These are phyloP conservation scores for Gastrodia elata DNA, from an alignment of 106 monocot genomes.

Conservation along the genomic window DNA sequence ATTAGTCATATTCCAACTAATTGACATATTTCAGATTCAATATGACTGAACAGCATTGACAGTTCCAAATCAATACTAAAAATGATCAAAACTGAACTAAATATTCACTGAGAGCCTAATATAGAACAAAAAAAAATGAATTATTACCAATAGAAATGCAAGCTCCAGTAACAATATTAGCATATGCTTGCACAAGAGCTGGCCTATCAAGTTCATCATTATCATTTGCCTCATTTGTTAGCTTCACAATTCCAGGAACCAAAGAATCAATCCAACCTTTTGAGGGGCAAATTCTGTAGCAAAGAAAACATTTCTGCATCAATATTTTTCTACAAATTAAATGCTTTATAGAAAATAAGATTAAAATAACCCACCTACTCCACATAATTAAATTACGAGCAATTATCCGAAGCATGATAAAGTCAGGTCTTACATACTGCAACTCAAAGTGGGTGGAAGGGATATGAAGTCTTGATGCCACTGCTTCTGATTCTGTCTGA, in stretches of 20 bases:
- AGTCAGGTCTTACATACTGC: conserved; percentile 95
- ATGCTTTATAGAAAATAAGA: not conserved
- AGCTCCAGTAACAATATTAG: conserved; percentile 77
- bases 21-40: not conserved
- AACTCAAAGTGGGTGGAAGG: conserved; percentile 79
- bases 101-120: not conserved
- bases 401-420: conserved; percentile 91
- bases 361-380: conserved; percentile 51
- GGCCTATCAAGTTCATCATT: conserved; percentile 61
- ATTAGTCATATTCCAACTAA: not conserved
- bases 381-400: conserved; percentile 88
- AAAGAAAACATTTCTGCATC: not conserved
- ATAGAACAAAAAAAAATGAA: conserved; percentile 2
- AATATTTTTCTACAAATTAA: not conserved
- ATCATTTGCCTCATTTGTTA: conserved; percentile 36
- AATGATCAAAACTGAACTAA: not conserved
- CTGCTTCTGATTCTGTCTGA: conserved; percentile 78
- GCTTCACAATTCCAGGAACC: conserved; percentile 45
- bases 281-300: conserved; percentile 57
- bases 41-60: not conserved
- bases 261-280: conserved; percentile 83
- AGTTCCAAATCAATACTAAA: not conserved
- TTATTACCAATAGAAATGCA: conserved; percentile 82
- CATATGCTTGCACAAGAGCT: conserved; percentile 82
- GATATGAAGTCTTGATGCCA: conserved; percentile 61